A percentile compares a stretch with the other conserved stretches of the same genome.
Evolutionary conservation across 2,329 filamentous ascomycete genomes (phyloP).

Genomic region (Zasmidium cellare): DNA sequence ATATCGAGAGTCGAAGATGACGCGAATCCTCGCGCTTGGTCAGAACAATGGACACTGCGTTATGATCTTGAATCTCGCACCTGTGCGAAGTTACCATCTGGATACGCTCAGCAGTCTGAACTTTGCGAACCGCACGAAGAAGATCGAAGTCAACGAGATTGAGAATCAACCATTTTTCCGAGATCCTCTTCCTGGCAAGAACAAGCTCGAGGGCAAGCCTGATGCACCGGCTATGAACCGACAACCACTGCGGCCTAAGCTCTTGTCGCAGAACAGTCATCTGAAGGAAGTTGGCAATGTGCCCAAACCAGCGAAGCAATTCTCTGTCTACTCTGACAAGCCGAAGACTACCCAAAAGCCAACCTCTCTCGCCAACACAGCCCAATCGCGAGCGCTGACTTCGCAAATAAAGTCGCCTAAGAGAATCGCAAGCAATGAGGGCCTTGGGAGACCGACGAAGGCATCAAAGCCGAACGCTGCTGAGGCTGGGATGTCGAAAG

Average conservation of each 20-base stretch:
- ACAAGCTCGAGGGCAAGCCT: slow-evolving; percentile 40
- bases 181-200: slow-evolving; percentile 26
- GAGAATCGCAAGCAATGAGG: slow-evolving; percentile 46
- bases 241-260: slow-evolving; percentile 77
- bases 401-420: slow-evolving; percentile 33
- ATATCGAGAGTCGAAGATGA: slow-evolving; percentile 97
- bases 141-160: slow-evolving; percentile 92
- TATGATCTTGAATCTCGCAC: slow-evolving; percentile 94
- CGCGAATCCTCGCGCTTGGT: slow-evolving; percentile 83
- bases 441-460: slow-evolving; percentile 39
- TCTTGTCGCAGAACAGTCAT: slow-evolving; percentile 69
- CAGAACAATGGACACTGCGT: slow-evolving; percentile 94
- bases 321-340: slow-evolving; percentile 83
- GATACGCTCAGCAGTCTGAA: slow-evolving; percentile 93
- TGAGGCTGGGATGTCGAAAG: slow-evolving; percentile 48
- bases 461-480: slow-evolving; percentile 36
- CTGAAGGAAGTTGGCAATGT: slow-evolving; percentile 50
- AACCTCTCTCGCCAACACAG: slow-evolving; percentile 27
- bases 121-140: slow-evolving; percentile 92
- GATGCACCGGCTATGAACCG: slow-evolving; percentile 50
- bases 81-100: slow-evolving; percentile 86
- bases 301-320: slow-evolving; percentile 76
- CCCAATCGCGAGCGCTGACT: slow-evolving; percentile 16
- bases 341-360: slow-evolving; percentile 45
- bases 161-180: slow-evolving; percentile 89